Conservation (phyloP, 2,329 filamentous ascomycete species). For the Aspergillus vadensis region DNA sequence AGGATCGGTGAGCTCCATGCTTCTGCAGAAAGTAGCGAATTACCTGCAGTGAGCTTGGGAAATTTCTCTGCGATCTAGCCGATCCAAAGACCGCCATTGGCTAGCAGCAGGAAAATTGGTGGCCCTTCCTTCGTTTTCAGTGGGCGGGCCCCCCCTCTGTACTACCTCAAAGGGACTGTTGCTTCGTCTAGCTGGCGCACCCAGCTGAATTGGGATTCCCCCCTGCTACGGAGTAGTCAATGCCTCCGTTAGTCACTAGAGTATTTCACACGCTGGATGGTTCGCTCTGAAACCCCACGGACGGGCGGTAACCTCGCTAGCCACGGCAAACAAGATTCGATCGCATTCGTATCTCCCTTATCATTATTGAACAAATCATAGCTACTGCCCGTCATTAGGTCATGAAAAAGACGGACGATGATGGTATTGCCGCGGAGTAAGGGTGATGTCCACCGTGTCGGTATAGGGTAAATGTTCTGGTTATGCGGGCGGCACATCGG, state of each 20-base stretch:
- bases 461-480: too few species aligned
- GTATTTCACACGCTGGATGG: not conserved
- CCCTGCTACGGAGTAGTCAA: not conserved
- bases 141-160: not conserved
- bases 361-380: not conserved
- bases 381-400: not conserved
- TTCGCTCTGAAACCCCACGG: slow-evolving; percentile 2
- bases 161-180: not conserved
- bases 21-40: slow-evolving; percentile 19
- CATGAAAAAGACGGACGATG: too few species aligned
- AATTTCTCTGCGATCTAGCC: slow-evolving; percentile 11
- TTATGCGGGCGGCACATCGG: not conserved
- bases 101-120: not conserved
- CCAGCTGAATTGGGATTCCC: not conserved
- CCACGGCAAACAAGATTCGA: not conserved
- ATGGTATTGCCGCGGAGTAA: too few species aligned
- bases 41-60: slow-evolving; percentile 18
- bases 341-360: not conserved
- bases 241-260: not conserved
- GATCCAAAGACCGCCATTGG: slow-evolving; percentile 12
- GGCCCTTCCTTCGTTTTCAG: not conserved
- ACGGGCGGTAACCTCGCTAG: not conserved
- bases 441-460: too few species aligned
- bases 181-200: slow-evolving; percentile 1
- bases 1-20: slow-evolving; percentile 18